Evolutionary conservation across 2,329 filamentous ascomycete genomes (phyloP), one percentile per base, ranked within the genome.

Genomic region (Cytospora piceae): DNA sequence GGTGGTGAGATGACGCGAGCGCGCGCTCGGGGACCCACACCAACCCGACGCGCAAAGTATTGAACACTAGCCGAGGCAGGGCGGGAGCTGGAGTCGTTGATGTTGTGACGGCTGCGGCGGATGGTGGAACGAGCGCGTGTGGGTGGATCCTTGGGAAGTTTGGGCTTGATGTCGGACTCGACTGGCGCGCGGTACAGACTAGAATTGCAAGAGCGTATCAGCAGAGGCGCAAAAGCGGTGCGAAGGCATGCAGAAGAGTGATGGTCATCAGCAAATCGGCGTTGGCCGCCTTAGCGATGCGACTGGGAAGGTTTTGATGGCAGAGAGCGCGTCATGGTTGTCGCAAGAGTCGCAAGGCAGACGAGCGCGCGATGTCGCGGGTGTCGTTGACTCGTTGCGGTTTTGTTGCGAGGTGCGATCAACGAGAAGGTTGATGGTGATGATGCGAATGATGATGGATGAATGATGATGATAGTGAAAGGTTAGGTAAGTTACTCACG

Each of bases 121-220:
- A 74, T 74, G 55, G 67, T 64, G 37, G 73, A 73, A 32, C 74
- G 74, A 61, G 70, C 66, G 63, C 71, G 71, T 37, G 71, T 69
- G 8, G 70, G 54, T 51, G 65, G 68, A 59, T 73, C 72, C 42
- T 72, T 72, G 56, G 69, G 67, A 11, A 69, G 57, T 63, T 72
- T 73, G 63, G 70, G 61, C 69, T 70, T 70, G 67, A 72, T 67
- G 69, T 74, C 73, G 60, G 73, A 73, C 67, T 74, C 73, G 68
- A 73, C 74, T 42, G 71, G 72, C 51, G 73, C 66, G 68, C 73
- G 72, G 63, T 74, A 75, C 68, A 75, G 70, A 66, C 74, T 75
- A 70, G 67, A 67, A 42, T 27, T 24, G 52, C 46, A 55, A 22
- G 2, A 37, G 22, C 29, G 53, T 27, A 46, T 67, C 34, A 66